Conservation (phyloP, 129 eudicot species). For the Chrysanthemum lavandulifolium region DNA sequence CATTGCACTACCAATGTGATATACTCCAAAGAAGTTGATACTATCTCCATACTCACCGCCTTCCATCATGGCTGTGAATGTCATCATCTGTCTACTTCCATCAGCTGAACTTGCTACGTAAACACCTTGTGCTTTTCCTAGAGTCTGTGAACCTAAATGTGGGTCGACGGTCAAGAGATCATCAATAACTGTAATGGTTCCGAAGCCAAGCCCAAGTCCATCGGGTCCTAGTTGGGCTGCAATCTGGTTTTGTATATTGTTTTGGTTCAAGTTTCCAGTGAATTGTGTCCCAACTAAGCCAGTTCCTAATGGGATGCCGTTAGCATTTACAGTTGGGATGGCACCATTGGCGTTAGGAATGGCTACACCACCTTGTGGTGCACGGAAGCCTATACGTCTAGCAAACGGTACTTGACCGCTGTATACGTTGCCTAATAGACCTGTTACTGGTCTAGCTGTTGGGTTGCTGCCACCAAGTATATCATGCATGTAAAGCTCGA, state of each 20-base stretch:
- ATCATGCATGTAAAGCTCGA: constrained; percentile 90
- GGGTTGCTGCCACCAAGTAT: constrained; percentile 92
- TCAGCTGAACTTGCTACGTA: constrained; percentile 89
- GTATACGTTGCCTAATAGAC: constrained; percentile 77
- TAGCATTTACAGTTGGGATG: constrained; percentile 58
- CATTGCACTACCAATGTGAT: constrained; percentile 78
- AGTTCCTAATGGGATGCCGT: constrained; percentile 85
- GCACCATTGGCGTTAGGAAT: constrained; percentile 91
- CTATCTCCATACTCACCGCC: constrained; percentile 94
- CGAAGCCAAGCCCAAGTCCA: constrained; percentile 87
- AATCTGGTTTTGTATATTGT: constrained; percentile 31
- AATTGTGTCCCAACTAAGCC: constrained; percentile 74
- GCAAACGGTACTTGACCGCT: constrained; percentile 97
- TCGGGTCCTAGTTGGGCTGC: constrained; percentile 77
- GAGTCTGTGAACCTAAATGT: constrained; percentile 55
- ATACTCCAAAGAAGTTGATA: constrained; percentile 81
- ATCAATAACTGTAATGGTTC: constrained; percentile 93
- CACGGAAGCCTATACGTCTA: constrained; percentile 77
- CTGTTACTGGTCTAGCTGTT: constrained; percentile 89
- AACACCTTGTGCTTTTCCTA: constrained; percentile 92
- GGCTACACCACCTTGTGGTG: constrained; percentile 65
- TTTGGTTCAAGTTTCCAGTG: constrained; percentile 45
- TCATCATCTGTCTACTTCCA: constrained; percentile 90
- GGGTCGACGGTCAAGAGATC: constrained; percentile 72
- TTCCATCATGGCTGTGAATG: constrained; percentile 87